Base-by-base conservation (phyloP, 305 asterid species). In the Fraxinus angustifolia region DNA sequence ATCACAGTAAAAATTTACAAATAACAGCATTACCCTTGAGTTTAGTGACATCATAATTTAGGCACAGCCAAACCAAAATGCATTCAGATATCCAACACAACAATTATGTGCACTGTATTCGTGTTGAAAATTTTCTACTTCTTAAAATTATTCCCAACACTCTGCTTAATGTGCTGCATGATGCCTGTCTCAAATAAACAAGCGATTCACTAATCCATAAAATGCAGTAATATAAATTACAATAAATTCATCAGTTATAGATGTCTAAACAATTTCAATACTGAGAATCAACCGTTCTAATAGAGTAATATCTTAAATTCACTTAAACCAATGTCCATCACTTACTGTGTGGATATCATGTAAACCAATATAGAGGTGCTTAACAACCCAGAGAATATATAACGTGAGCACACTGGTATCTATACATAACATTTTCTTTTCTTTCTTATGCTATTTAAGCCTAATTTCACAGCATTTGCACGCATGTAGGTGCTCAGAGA, bases 111-210 rank as follows among this genome's bases (percentile, higher is more conserved):
- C 28, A 5, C 67, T 17, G 23, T 28, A 4, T 23, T 48, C 65
- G 26, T 3, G 31, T 42, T 1, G 4, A 40, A 0, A 72, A 65
- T 60, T 56, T 19, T 45, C 72, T 48, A 62, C 11, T 48, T 60
- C 38, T 75, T 79, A 79, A 78, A 14, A 78, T 35, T 12, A 67
- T 35, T 34, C 30, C 48, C 45, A 77, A 75, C 75, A 70, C 53
- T 80, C 56, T 75, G 21, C 21, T 3, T 3, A 16, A 6, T 1
- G 2, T 14, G 21, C 4, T 16, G 62, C 21, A 16, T 50, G 23
- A n/a, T 50, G 7, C 6, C 62, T n/a, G 21, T 0, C 62, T 2
- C 16, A 42, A 42, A 42, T 42, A 6, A 10, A 12, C 45, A 42
- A 11, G 12, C 30, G 40, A 42, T 31, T 23, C 7, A 53, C 12